These are phyloP conservation scores for Thelonectria blattea DNA, from an alignment of 2,329 filamentous ascomycete genomes.

Conservation along the genomic window DNA sequence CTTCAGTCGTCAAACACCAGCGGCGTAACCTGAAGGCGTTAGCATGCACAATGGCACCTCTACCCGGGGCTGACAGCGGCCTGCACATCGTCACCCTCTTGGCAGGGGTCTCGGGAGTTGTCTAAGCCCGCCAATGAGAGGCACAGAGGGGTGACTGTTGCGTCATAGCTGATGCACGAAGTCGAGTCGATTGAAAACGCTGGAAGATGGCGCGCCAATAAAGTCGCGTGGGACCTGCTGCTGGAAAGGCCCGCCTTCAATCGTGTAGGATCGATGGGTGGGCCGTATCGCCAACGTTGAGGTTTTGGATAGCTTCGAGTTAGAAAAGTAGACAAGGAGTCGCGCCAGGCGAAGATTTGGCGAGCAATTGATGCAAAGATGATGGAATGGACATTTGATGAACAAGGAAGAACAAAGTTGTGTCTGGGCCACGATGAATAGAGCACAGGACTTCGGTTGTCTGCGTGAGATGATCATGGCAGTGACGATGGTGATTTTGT, in stretches of 20 bases:
- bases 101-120: not conserved
- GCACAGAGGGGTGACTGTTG: not conserved
- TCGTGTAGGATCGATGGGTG: not conserved
- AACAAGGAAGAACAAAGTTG: not conserved
- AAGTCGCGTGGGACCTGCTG: not conserved
- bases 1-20: not conserved
- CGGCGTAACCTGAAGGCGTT: not conserved
- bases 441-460: not conserved
- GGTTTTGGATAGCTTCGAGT: not conserved
- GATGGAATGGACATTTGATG: not conserved
- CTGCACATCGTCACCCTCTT: not conserved
- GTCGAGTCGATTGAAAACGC: slow-evolving; percentile 5
- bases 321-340: not conserved
- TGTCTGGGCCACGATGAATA: not conserved
- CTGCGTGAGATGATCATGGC: not conserved
- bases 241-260: not conserved
- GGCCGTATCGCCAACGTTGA: not conserved
- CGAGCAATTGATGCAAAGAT: not conserved
- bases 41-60: not conserved
- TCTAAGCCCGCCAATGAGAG: not conserved
- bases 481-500: not conserved
- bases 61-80: not conserved
- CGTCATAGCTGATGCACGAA: not conserved
- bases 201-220: not conserved
- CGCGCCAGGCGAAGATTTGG: not conserved